Conservation (phyloP, 2,329 filamentous ascomycete genomes). For the Pyrenochaeta sp. region DNA sequence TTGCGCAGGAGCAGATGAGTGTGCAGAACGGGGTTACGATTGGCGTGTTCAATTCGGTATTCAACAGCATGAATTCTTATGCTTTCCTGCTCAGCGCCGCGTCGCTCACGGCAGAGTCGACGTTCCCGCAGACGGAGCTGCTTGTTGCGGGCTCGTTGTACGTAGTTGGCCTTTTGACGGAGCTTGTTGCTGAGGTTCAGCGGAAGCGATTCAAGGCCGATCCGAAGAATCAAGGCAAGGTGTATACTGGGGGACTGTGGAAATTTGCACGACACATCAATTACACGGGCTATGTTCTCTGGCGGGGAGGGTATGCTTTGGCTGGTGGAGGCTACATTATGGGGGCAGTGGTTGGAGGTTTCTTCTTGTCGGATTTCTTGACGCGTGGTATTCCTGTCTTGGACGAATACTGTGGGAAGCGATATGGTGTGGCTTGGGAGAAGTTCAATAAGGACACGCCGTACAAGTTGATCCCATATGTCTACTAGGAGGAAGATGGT, state of each 20-base stretch:
- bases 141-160: conserved; percentile 61
- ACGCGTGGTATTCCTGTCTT: conserved; percentile 55
- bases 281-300: conserved; percentile 61
- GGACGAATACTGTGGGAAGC: conserved; percentile 57
- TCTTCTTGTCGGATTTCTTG: conserved; percentile 57
- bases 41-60: conserved; percentile 60
- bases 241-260: conserved; percentile 60
- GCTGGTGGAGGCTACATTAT: conserved; percentile 57
- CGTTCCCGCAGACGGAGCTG: conserved; percentile 52
- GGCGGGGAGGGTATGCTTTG: conserved; percentile 59
- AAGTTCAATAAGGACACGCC: conserved; percentile 51
- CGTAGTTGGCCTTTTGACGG: conserved; percentile 59
- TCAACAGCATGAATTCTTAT: conserved; percentile 64
- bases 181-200: conserved; percentile 65
- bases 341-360: conserved; percentile 50
- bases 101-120: conserved; percentile 51
- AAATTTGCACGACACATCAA: conserved; percentile 61
- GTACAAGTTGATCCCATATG: conserved; percentile 44
- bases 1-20: conserved; percentile 61
- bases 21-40: conserved; percentile 54
- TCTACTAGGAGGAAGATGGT: conserved; percentile 34
- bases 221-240: conserved; percentile 60
- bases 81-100: conserved; percentile 61
- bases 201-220: conserved; percentile 61
- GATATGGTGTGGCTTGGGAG: conserved; percentile 52